Evolutionary conservation across 1,139 yeast genomes (phyloP).

Genomic region (Zygosaccharomyces pseudobailii): DNA sequence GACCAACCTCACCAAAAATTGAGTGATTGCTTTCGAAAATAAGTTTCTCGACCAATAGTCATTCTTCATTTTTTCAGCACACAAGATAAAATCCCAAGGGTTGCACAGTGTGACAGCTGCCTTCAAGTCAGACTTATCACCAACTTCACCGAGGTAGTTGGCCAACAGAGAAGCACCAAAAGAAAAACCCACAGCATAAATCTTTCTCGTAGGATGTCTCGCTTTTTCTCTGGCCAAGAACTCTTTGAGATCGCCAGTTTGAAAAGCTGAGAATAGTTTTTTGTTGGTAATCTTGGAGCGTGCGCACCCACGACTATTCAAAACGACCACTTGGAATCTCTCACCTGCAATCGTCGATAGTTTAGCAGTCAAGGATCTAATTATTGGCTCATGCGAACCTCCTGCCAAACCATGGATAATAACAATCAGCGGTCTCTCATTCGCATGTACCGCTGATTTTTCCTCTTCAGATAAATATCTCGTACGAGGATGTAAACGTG

Average conservation of each 20-base stretch:
- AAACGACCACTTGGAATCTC: constrained; percentile 62
- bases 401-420: constrained; percentile 85
- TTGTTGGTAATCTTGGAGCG: constrained; percentile 75
- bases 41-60: constrained; percentile 58
- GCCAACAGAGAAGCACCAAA: constrained; percentile 81
- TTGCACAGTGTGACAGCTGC: constrained; percentile 68
- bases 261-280: constrained; percentile 65
- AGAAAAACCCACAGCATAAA: constrained; percentile 77
- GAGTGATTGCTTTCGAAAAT: constrained; percentile 63
- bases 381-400: constrained; percentile 85
- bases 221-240: constrained; percentile 48
- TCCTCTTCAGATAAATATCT: constrained; percentile 60
- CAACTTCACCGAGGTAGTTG: constrained; percentile 75
- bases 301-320: constrained; percentile 85
- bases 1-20: constrained; percentile 57
- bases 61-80: constrained; percentile 46
- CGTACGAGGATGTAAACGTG: constrained; percentile 73
- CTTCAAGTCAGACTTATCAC: constrained; percentile 46
- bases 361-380: constrained; percentile 53
- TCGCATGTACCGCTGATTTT: constrained; percentile 34
- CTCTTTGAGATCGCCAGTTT: constrained; percentile 68
- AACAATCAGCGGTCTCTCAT: constrained; percentile 60
- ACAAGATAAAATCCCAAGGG: constrained; percentile 78
- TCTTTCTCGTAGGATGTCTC: constrained; percentile 64
- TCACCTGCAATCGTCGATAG: constrained; percentile 26